Evolutionary conservation across 768 basidiomycete genomes (phyloP), one percentile per base, ranked within the genome.

Genomic region (Royoungia palumana): DNA sequence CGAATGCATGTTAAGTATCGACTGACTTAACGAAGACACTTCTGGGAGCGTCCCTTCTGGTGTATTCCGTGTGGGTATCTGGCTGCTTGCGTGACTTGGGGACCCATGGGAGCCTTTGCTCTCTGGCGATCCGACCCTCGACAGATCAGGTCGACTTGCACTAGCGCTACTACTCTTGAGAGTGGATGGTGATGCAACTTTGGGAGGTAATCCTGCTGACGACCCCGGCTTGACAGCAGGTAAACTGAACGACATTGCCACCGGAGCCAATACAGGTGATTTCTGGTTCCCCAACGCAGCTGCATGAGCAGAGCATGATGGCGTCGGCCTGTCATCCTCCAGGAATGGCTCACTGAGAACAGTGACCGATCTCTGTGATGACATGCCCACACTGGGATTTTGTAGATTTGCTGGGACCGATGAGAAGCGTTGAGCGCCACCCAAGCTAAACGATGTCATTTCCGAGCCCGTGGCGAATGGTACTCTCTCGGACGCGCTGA

Each of bases 61-160:
- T 4, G 49, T 34, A 7, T 22, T 42, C 28, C 55, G 49, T 20
- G 48, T 35, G 4, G 57, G 39, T 13, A n/a, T 46, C 5, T 21
- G 49, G 30, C 30, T 35, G 21, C 28, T 51, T 10, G 41, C 32
- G 4, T 47, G 48, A 34, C 39, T 41, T 14, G 61, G 22, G 35
- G 58, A 54, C 8, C 40, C 35, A 39, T 25, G 42, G 4, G 46
- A 8, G 30, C 42, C 44, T 40, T 30, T 54, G 36, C 41, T 49
- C 32, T 63, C 60, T 5, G 55, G 53, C 7, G 57, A 55, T 19
- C 58, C 55, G 30, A 58, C 42, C 27, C 56, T 53, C 19, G 61
- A 50, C 35, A 51, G 41, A 5, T 55, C 54, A n/a, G 50, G 35
- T 48, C 47, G 40, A 27, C 21, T 51, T n/a, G 34, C 51, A 34